Base-by-base conservation (phyloP, 2,329 filamentous ascomycete species). In the Verticillium klebahnii region DNA sequence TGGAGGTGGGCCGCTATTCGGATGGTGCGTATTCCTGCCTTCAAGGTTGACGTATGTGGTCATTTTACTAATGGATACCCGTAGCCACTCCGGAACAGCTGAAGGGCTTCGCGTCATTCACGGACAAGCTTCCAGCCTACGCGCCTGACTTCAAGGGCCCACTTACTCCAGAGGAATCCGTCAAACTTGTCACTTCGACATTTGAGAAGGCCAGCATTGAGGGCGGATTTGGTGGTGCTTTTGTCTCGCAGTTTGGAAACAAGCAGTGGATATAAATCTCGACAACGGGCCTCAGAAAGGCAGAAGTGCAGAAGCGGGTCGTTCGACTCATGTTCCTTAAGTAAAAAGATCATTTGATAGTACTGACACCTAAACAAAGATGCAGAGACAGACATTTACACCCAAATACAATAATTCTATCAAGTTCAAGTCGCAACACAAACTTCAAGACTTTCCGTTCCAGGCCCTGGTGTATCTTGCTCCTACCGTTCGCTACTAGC, bases 241-340 rank as follows among this genome's bases (percentile, higher is more conserved):
- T 85, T 66, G 64, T 87, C 1, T 83, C 82, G 31, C 84, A 88
- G 45, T 67, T 75, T 62, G 82, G 84, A 7, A 82, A 76, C 65
- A 80, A 82, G 71, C 74, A 80, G 60, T 86, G 82, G 83, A 54
- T 85, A 9, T 85, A 67, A 29, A 29, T 29, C 29, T 29, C 5
- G 29, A 29, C 29, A 29, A 29, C 29, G 5, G 5, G 4, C 29
- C 29, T 29, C 5, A 4, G 29, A 29, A 29, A 29, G 29, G 5
- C 4, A 29, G 29, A 6, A 29, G 29, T 29, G 5, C 29, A 29
- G 29, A 29, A 29, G 29, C 29, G 29, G 5, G 29, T 29, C 29
- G 29, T 29, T 29, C 29, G 5, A 29, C 29, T 29, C 29, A 6
- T 29, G 29, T 29, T 6, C 4, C 29, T 29, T 6, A 29, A 29